These are phyloP conservation scores for Pseudonitzschia multistriata DNA, from an alignment of 108 stramenopile species.

Conservation along the genomic window DNA sequence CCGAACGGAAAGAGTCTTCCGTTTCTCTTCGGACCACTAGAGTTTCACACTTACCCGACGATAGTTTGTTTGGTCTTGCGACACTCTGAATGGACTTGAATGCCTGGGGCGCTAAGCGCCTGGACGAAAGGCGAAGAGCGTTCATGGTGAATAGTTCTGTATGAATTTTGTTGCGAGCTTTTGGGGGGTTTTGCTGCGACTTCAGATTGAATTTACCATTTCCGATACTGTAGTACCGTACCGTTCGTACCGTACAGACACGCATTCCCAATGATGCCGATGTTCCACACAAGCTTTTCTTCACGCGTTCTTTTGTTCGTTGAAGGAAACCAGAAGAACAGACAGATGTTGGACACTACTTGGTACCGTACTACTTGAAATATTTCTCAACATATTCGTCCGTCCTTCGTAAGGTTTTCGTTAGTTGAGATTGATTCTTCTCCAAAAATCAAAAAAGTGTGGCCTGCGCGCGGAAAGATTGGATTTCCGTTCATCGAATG, in stretches of 20 bases:
- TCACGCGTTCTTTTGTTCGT: not conserved
- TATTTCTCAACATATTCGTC: not conserved
- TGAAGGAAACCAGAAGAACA: not conserved
- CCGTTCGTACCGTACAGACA: not conserved
- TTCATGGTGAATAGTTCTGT: slow-evolving; percentile 46
- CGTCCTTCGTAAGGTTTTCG: not conserved
- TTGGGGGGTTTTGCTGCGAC: not conserved
- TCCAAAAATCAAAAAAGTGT: not conserved
- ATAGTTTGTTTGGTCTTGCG: slow-evolving; percentile 16
- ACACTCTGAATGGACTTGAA: slow-evolving; percentile 31
- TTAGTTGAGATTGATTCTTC: not conserved
- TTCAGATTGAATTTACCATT: not conserved
- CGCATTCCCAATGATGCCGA: slow-evolving; percentile 6
- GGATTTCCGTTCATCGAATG: too few relatives aligned
- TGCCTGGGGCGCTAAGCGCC: slow-evolving; percentile 57
- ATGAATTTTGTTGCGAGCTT: slow-evolving; percentile 15
- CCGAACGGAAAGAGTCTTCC: slow-evolving; percentile 18
- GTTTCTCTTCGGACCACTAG: not conserved
- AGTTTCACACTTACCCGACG: slow-evolving; percentile 23
- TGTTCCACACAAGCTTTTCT: slow-evolving; percentile 2
- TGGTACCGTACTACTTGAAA: too few relatives aligned
- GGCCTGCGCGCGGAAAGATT: not conserved
- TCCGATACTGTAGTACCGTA: too few relatives aligned
- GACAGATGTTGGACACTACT: not conserved
- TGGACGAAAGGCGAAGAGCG: slow-evolving; percentile 63